phyloP scores from a whole-genome alignment of 1,284 basidiomycete genomes.

The Coniophora puteana region DNA sequence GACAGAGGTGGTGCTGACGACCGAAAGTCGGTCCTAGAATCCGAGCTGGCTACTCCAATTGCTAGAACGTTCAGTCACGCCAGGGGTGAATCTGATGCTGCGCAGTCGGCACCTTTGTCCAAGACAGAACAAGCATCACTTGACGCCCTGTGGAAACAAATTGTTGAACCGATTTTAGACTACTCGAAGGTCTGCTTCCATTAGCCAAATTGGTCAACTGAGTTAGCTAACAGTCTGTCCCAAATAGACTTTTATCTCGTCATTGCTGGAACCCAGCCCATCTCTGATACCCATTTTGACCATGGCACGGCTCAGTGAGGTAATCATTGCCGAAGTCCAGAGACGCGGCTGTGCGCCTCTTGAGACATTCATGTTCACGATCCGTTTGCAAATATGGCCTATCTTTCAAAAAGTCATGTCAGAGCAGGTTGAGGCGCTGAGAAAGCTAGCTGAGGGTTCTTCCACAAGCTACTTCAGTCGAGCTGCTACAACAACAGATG shows the following conservation, averaged over 20 bases:
- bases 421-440: slow-evolving; percentile 78
- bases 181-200: slow-evolving; percentile 62
- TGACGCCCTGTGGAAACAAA: slow-evolving; percentile 81
- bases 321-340: slow-evolving; percentile 69
- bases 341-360: slow-evolving; percentile 74
- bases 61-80: slow-evolving; percentile 4
- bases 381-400: slow-evolving; percentile 88
- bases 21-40: slow-evolving; percentile 35
- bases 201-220: neutral
- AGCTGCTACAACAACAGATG: slow-evolving; percentile 64
- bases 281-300: slow-evolving; percentile 74
- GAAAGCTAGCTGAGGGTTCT: slow-evolving; percentile 73
- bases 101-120: slow-evolving; percentile 30
- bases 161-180: slow-evolving; percentile 85
- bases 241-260: slow-evolving; percentile 63
- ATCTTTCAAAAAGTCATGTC: slow-evolving; percentile 86
- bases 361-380: slow-evolving; percentile 73
- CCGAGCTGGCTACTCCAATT: slow-evolving; percentile 31
- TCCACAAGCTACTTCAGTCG: slow-evolving; percentile 64
- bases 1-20: slow-evolving; percentile 13
- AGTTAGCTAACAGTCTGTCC: slow-evolving; percentile 4
- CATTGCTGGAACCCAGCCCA: slow-evolving; percentile 66
- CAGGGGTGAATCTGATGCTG: slow-evolving; percentile 14
- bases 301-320: slow-evolving; percentile 86
- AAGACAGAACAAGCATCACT: slow-evolving; percentile 60